Evolutionary conservation across 306 rosid genomes (phyloP).

Genomic region (Leucaena leucocephala): DNA sequence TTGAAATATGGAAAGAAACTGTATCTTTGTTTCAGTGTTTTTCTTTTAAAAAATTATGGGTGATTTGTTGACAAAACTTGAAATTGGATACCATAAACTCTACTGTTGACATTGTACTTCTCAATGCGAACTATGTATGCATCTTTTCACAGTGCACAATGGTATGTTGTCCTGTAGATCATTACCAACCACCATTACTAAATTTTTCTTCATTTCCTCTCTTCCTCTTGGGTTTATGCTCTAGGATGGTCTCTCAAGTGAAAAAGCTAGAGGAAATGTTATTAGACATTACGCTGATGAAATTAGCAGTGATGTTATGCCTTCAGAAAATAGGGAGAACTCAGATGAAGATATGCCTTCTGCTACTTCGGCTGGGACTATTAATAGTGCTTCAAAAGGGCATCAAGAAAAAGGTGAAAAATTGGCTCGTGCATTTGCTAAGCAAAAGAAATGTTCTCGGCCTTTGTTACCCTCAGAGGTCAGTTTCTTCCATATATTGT

Average conservation of each 20-base stretch:
- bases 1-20: not conserved
- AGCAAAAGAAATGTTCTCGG: constrained; percentile 51
- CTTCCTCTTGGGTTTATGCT: constrained; percentile 23
- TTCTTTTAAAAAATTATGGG: not conserved
- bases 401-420: constrained; percentile 26
- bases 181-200: constrained; percentile 36
- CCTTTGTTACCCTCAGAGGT: constrained; percentile 78
- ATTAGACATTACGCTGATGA: constrained; percentile 50
- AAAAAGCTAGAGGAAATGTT: constrained; percentile 53
- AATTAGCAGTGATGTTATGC: constrained; percentile 36
- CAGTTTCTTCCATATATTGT: constrained; percentile 36
- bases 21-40: not conserved
- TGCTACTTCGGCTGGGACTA: constrained; percentile 26
- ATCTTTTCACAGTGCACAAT: not conserved
- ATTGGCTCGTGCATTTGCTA: constrained; percentile 39
- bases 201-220: constrained; percentile 22
- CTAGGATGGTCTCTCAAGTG: constrained; percentile 48
- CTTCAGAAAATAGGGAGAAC: constrained; percentile 40
- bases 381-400: constrained; percentile 37
- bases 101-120: constrained; percentile 12
- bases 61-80: constrained; percentile 17
- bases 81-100: constrained; percentile 12
- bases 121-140: constrained; percentile 18
- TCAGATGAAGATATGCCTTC: constrained; percentile 41
- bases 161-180: constrained; percentile 26